A percentile compares a stretch with the other conserved stretches of the same genome.
phyloP scores from a whole-genome alignment of 1,139 yeast species.

The Saccharomyces hybrid region DNA sequence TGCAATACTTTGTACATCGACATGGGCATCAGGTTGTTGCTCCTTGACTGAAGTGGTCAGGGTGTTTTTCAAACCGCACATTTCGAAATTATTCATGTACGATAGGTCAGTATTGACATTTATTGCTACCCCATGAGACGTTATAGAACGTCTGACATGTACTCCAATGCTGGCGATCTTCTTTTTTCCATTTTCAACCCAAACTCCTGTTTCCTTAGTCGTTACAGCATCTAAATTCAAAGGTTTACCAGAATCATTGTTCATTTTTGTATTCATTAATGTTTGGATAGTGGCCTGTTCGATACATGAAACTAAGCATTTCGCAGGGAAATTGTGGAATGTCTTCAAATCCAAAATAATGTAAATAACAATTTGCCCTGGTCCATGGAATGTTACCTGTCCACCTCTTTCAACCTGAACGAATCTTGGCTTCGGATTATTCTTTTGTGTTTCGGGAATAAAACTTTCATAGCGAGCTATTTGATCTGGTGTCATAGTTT shows the following conservation, averaged over 20 bases:
- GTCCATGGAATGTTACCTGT: constrained; percentile 92
- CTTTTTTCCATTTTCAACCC: constrained; percentile 47
- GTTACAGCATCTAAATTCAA: constrained; percentile 43
- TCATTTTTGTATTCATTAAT: constrained; percentile 33
- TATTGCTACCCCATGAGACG: constrained; percentile 84
- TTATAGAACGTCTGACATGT: constrained; percentile 73
- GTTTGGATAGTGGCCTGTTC: constrained; percentile 56
- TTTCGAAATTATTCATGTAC: constrained; percentile 60
- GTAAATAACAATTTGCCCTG: constrained; percentile 87
- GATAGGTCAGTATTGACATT: constrained; percentile 69
- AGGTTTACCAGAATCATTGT: constrained; percentile 8
- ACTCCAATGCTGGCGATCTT: constrained; percentile 90
- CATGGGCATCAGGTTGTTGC: constrained; percentile 19
- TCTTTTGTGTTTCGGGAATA: constrained; percentile 27
- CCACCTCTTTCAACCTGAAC: constrained; percentile 91
- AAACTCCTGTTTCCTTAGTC: constrained; percentile 78
- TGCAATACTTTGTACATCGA: constrained; percentile 40
- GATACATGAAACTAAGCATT: constrained; percentile 67
- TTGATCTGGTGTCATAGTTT: constrained; percentile 35
- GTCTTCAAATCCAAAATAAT: constrained; percentile 67
- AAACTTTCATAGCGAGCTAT: constrained; percentile 25
- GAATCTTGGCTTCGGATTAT: constrained; percentile 38
- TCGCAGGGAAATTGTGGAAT: constrained; percentile 53
- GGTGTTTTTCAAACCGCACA: constrained; percentile 76
- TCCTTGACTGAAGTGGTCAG: constrained; percentile 37